These are phyloP conservation scores for Naganishia sp. DNA, from an alignment of 1,284 basidiomycete genomes.

Conservation along the genomic window DNA sequence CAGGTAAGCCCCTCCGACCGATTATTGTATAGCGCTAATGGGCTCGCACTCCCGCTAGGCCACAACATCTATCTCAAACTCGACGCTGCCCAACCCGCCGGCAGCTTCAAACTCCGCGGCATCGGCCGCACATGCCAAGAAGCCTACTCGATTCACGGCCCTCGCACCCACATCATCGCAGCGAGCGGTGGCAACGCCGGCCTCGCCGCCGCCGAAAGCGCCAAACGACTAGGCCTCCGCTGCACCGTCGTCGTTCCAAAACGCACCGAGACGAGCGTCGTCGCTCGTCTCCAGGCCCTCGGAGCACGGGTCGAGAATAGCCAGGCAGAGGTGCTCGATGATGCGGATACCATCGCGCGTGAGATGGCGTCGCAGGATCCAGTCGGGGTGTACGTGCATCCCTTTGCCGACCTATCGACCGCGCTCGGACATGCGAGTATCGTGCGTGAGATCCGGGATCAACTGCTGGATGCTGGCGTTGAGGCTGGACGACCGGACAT, in stretches of 20 bases:
- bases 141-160: constrained; percentile 33
- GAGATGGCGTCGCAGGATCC: constrained; percentile 33
- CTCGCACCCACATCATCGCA: constrained; percentile 39
- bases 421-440: constrained; percentile 41
- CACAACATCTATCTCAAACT: constrained; percentile 46
- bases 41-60: neutral
- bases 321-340: constrained; percentile 30
- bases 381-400: constrained; percentile 43
- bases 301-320: constrained; percentile 25
- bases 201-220: constrained; percentile 35
- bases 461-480: constrained; percentile 29
- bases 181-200: constrained; percentile 49
- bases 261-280: constrained; percentile 36
- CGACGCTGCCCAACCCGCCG: constrained; percentile 44
- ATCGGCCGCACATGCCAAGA: constrained; percentile 37
- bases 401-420: constrained; percentile 34
- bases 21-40: no score
- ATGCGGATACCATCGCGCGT: constrained; percentile 39
- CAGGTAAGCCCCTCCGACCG: neutral
- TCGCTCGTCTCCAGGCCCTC: constrained; percentile 29
- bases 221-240: constrained; percentile 36
- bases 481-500: constrained; percentile 29
- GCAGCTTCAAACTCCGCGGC: constrained; percentile 44
- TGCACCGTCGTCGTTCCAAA: constrained; percentile 44
- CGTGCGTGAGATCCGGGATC: constrained; percentile 38